phyloP scores from a whole-genome alignment of 371 early-diverging fungal species.

The Saksenaea oblongispora region DNA sequence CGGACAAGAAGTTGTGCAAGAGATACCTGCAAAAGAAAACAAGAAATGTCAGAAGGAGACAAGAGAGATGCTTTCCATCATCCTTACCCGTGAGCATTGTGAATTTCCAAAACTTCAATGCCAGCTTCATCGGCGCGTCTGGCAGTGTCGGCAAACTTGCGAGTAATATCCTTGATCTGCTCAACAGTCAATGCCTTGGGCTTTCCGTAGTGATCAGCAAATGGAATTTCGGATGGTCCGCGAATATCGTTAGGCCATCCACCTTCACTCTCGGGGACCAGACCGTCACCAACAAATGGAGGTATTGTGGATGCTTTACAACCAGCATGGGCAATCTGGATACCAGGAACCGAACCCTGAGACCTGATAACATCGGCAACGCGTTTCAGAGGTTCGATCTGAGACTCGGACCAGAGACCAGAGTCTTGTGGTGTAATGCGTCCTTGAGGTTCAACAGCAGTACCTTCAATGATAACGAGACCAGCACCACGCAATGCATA shows the following conservation, averaged over 20 bases:
- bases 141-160: constrained; percentile 68
- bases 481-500: constrained; percentile 80
- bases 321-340: constrained; percentile 87
- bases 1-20: constrained; percentile 67
- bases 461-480: constrained; percentile 77
- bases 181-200: constrained; percentile 64
- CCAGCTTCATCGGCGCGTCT: constrained; percentile 68
- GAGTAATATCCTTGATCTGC: constrained; percentile 57
- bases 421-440: constrained; percentile 75
- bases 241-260: constrained; percentile 72
- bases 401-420: constrained; percentile 82
- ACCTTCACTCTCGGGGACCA: constrained; percentile 67
- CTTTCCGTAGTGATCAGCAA: constrained; percentile 25
- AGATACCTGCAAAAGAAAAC: constrained; percentile 58
- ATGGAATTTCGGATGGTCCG: constrained; percentile 58
- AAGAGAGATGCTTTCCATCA: constrained; percentile 55
- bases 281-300: constrained; percentile 49
- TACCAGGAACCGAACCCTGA: constrained; percentile 60
- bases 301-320: constrained; percentile 73
- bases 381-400: constrained; percentile 59
- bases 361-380: constrained; percentile 68
- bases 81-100: constrained; percentile 60
- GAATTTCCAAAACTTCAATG: constrained; percentile 81
- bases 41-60: constrained; percentile 57
- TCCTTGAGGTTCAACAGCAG: constrained; percentile 74